Evolutionary conservation across 495 filamentous ascomycete genomes (phyloP).

Genomic region (Penicillium bovifimosum): DNA sequence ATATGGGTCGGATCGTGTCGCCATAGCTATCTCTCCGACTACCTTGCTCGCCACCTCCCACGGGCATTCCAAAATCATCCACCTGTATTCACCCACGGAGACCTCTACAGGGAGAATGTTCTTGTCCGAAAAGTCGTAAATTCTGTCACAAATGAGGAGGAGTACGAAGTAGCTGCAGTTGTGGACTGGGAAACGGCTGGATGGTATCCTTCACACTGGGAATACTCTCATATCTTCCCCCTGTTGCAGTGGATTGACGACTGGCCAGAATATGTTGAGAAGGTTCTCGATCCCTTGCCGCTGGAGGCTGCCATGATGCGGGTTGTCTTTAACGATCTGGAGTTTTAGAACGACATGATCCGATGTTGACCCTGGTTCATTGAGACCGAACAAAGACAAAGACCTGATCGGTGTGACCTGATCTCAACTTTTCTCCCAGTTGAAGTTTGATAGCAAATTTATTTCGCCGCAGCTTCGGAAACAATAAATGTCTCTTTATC

Average conservation of each 20-base stretch:
- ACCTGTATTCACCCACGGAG: constrained; percentile 29
- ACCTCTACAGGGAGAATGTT: constrained; percentile 31
- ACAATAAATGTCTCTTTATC: background rate
- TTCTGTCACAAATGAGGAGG: constrained; percentile 11
- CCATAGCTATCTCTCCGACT: constrained; percentile 25
- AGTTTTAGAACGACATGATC: constrained; percentile 11
- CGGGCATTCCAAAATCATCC: constrained; percentile 22
- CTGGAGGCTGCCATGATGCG: constrained; percentile 22
- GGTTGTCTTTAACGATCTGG: constrained; percentile 20
- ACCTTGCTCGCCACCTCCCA: constrained; percentile 29
- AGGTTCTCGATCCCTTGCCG: constrained; percentile 22
- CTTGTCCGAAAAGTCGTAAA: constrained; percentile 18
- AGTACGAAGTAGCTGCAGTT: constrained; percentile 30
- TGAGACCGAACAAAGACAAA: background rate
- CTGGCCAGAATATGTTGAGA: constrained; percentile 23
- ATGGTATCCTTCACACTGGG: constrained; percentile 48
- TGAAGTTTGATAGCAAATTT: background rate
- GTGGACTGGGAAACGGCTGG: constrained; percentile 47
- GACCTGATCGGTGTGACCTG: background rate
- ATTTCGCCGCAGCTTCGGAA: background rate
- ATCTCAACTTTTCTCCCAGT: background rate
- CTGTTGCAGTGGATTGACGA: constrained; percentile 22
- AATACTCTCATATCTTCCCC: constrained; percentile 33
- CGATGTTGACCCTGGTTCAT: background rate
- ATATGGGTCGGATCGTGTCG: constrained; percentile 14